These are phyloP conservation scores for Aspergillus ibericus DNA, from an alignment of 2,329 filamentous ascomycete genomes.

Conservation along the genomic window DNA sequence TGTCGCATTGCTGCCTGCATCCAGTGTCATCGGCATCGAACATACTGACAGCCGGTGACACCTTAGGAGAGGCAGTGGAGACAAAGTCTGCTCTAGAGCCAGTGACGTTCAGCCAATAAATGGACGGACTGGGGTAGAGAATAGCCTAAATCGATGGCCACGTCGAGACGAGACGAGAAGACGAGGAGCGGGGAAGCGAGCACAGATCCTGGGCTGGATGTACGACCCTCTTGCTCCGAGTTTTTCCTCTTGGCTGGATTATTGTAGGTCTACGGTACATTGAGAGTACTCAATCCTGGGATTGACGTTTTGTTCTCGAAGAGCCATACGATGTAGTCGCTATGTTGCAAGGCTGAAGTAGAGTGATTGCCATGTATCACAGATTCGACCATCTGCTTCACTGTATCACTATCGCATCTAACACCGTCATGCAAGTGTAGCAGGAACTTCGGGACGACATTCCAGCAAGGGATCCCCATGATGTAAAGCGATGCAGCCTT, in stretches of 20 bases:
- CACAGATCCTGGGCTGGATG: not conserved
- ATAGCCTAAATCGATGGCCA: constrained; percentile 14
- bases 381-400: too few relatives aligned
- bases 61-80: not conserved
- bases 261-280: not conserved
- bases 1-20: constrained; percentile 1
- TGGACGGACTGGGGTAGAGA: not conserved
- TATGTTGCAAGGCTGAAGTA: too few relatives aligned
- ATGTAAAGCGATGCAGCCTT: not conserved
- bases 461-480: not conserved
- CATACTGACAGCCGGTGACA: not conserved
- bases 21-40: not conserved
- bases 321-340: too few relatives aligned
- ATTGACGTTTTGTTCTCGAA: too few relatives aligned
- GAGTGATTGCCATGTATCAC: too few relatives aligned
- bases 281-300: too few relatives aligned
- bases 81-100: not conserved
- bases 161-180: not conserved
- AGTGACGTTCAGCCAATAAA: not conserved
- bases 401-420: too few relatives aligned
- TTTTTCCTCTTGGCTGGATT: not conserved
- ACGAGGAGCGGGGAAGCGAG: not conserved
- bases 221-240: not conserved
- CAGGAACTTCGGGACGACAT: not conserved
- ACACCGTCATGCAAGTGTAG: too few relatives aligned